phyloP scores from a whole-genome alignment of 257 asterid species.

The Nicotiana tomentosiformis region DNA sequence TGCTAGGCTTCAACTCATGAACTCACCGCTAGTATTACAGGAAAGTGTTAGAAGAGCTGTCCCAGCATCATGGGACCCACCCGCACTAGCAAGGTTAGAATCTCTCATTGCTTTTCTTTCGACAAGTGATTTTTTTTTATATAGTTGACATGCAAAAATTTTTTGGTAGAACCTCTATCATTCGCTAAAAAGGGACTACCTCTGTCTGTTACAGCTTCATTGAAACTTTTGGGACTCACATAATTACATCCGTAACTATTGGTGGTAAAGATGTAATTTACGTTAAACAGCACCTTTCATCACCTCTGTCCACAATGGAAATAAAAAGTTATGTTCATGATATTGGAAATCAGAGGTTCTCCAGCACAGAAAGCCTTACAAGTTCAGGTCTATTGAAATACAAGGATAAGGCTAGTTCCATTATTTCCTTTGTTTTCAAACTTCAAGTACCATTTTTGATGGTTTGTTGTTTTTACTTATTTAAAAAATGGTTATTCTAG shows the following conservation, averaged over 20 bases:
- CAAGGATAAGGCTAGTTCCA: slow-evolving; percentile 67
- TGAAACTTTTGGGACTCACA: slow-evolving; percentile 81
- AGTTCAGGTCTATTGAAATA: slow-evolving; percentile 65
- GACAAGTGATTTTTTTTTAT: neutral
- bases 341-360: slow-evolving; percentile 81
- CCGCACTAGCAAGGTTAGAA: slow-evolving; percentile 67
- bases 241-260: slow-evolving; percentile 66
- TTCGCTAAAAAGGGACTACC: neutral
- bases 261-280: slow-evolving; percentile 90
- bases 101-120: neutral
- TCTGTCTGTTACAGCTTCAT: slow-evolving; percentile 55
- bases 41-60: slow-evolving; percentile 61
- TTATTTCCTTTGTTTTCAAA: slow-evolving; percentile 10
- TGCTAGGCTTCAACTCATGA: slow-evolving; percentile 51
- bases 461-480: neutral
- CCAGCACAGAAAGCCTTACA: slow-evolving; percentile 57
- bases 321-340: slow-evolving; percentile 83
- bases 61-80: slow-evolving; percentile 83
- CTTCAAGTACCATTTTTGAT: neutral
- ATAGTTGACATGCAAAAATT: neutral
- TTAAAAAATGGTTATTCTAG: neutral
- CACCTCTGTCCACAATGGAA: slow-evolving; percentile 61
- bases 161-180: neutral
- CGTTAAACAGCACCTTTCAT: slow-evolving; percentile 62
- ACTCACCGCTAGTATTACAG: slow-evolving; percentile 41